These are phyloP conservation scores for Ilex paraguariensis DNA, from an alignment of 305 asterid species.

Conservation along the genomic window DNA sequence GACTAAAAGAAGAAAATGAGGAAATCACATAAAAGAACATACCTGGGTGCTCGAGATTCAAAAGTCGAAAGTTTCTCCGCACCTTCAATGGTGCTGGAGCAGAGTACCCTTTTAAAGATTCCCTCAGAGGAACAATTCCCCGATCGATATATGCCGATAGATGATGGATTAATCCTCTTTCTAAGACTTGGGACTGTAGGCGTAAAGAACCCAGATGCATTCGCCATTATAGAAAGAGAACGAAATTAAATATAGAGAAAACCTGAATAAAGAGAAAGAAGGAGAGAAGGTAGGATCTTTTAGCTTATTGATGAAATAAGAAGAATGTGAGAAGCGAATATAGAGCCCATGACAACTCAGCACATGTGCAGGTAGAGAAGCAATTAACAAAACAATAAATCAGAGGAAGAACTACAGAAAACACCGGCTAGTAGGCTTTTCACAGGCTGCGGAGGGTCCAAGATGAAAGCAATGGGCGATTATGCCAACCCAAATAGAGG, in stretches of 20 bases:
- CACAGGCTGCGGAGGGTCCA: too few species aligned
- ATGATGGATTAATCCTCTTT: constrained; percentile 34
- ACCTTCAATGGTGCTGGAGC: constrained; percentile 54
- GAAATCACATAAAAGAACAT: constrained; percentile 11
- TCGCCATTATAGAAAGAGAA: constrained; percentile 31
- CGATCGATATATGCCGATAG: constrained; percentile 41
- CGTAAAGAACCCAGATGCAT: constrained; percentile 56
- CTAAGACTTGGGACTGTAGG: constrained; percentile 32
- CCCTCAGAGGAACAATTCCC: constrained; percentile 40
- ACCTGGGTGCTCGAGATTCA: constrained; percentile 47
- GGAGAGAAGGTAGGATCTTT: neutral
- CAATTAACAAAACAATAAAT: too few species aligned
- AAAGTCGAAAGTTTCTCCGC: constrained; percentile 46
- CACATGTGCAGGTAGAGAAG: too few species aligned
- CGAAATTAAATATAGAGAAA: neutral
- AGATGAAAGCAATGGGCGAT: too few species aligned
- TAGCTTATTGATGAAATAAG: neutral
- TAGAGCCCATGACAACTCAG: neutral
- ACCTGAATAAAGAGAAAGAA: neutral
- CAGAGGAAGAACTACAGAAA: too few species aligned
- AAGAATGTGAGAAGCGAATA: neutral
- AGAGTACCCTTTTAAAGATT: constrained; percentile 28
- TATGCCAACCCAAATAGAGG: too few species aligned
- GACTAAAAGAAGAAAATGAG: neutral
- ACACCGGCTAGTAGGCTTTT: too few species aligned